phyloP scores from a whole-genome alignment of 345 rosid genomes.

The Arabis alpina region DNA sequence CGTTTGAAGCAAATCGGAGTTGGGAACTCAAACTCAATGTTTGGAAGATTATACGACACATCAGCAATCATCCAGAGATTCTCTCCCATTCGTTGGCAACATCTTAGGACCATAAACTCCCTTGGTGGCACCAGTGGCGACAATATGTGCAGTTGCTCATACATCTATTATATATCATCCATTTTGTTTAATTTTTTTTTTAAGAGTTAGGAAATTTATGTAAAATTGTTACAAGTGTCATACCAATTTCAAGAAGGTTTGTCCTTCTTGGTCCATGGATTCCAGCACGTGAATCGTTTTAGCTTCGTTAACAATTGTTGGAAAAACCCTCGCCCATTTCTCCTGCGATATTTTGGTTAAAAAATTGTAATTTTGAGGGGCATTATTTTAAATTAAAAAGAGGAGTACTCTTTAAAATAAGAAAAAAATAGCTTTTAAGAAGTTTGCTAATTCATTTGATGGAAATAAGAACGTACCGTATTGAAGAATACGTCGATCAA shows the following conservation, averaged over 20 bases:
- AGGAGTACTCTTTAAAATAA: neutral
- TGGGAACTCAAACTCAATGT: constrained; percentile 19
- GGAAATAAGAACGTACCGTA: constrained; percentile 44
- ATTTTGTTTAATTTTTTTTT: neutral
- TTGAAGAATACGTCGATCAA: constrained; percentile 60
- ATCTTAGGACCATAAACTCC: constrained; percentile 65
- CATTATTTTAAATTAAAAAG: neutral
- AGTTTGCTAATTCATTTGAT: neutral
- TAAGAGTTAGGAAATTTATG: neutral
- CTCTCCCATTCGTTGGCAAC: constrained; percentile 57
- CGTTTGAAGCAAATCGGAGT: constrained; percentile 52
- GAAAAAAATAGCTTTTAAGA: neutral
- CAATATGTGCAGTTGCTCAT: constrained; percentile 66
- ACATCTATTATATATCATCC: constrained; percentile 48
- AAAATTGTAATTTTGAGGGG: neutral
- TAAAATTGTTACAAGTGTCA: neutral
- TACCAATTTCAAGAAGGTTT: constrained; percentile 61
- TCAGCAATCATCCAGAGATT: constrained; percentile 68
- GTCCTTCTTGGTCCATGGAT: constrained; percentile 39
- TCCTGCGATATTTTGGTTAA: constrained; percentile 44
- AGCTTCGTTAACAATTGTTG: constrained; percentile 66
- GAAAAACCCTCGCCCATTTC: constrained; percentile 66
- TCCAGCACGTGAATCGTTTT: constrained; percentile 55
- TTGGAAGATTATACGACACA: constrained; percentile 54
- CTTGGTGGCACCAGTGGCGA: constrained; percentile 79